phyloP scores from a whole-genome alignment of 1,139 yeast species.

The Sugiyamaella xylanicola region DNA sequence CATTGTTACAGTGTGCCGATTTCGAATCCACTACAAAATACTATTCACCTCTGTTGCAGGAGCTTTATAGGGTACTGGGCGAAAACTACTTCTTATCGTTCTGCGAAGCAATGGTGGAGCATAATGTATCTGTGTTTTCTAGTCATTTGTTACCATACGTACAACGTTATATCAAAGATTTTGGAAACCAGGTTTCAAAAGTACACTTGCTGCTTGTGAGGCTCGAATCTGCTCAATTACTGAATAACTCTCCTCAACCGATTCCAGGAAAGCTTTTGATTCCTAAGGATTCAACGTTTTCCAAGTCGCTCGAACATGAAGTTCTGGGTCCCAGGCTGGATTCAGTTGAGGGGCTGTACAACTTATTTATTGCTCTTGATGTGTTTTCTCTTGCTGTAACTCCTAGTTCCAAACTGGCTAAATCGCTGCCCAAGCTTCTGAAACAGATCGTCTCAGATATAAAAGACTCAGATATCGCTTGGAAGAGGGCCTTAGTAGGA shows the following conservation, averaged over 20 bases:
- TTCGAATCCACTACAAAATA: slow-evolving; percentile 32
- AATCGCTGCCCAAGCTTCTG: slow-evolving; percentile 2
- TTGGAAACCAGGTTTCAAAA: slow-evolving; percentile 16
- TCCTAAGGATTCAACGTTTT: slow-evolving; percentile 9
- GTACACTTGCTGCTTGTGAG: slow-evolving; percentile 1
- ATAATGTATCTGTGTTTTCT: slow-evolving; percentile 34
- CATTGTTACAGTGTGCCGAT: slow-evolving; percentile 32
- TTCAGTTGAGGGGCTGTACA: slow-evolving; percentile 3
- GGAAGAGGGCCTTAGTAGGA: slow-evolving; percentile 28
- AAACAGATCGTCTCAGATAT: not conserved
- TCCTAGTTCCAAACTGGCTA: not conserved
- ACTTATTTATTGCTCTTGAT: slow-evolving; percentile 11
- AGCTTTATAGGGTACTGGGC: slow-evolving; percentile 19
- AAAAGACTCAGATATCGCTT: slow-evolving; percentile 7
- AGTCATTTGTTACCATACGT: slow-evolving; percentile 30
- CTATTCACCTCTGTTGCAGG: slow-evolving; percentile 26
- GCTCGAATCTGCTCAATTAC: slow-evolving; percentile 23
- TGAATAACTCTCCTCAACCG: slow-evolving; percentile 23
- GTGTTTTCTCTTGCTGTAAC: not conserved
- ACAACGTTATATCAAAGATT: slow-evolving; percentile 26
- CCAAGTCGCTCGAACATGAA: not conserved
- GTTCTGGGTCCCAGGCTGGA: not conserved
- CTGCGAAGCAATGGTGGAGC: slow-evolving; percentile 45
- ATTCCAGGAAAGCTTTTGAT: slow-evolving; percentile 18
- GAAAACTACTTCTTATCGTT: slow-evolving; percentile 38